Conservation (phyloP, 2,329 filamentous ascomycete species). For the Xylaria sp. region DNA sequence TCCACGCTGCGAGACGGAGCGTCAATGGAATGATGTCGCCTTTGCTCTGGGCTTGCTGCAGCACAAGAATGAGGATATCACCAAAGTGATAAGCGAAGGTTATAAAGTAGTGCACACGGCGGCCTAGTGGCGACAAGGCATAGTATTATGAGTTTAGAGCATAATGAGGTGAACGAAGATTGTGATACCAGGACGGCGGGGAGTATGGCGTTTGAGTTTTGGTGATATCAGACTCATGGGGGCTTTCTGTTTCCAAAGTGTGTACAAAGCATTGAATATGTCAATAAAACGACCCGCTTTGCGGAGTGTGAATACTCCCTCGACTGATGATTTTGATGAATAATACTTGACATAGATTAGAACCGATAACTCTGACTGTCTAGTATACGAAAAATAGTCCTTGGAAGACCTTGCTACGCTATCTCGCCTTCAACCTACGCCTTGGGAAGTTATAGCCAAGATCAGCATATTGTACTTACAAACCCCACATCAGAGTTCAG, state of each 20-base stretch:
- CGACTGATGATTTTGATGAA: neutral
- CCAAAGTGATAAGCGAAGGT: conserved; percentile 78
- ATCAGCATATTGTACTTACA: neutral
- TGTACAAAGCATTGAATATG: conserved; percentile 11
- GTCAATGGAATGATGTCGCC: conserved; percentile 97
- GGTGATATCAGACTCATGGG: neutral
- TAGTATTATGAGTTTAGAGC: conserved; percentile 1
- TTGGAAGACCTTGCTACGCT: no score
- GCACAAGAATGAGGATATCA: conserved; percentile 92
- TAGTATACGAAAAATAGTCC: no score
- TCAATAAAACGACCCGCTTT: conserved; percentile 3
- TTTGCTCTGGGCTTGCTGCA: conserved; percentile 89
- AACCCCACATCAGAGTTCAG: conserved; percentile 23
- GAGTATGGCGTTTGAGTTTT: conserved; percentile 28
- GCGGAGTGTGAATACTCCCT: neutral
- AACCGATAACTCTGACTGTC: no score
- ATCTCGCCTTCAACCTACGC: no score
- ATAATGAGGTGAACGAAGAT: conserved; percentile 10
- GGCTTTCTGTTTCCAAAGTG: neutral
- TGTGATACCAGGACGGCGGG: conserved; percentile 32
- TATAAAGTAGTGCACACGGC: conserved; percentile 76
- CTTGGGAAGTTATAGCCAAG: neutral
- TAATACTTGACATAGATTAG: no score
- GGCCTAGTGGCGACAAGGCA: conserved; percentile 51
- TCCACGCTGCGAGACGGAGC: conserved; percentile 85